Conservation (phyloP, 2,329 filamentous ascomycete species). For the Trematosphaeria pertusa region DNA sequence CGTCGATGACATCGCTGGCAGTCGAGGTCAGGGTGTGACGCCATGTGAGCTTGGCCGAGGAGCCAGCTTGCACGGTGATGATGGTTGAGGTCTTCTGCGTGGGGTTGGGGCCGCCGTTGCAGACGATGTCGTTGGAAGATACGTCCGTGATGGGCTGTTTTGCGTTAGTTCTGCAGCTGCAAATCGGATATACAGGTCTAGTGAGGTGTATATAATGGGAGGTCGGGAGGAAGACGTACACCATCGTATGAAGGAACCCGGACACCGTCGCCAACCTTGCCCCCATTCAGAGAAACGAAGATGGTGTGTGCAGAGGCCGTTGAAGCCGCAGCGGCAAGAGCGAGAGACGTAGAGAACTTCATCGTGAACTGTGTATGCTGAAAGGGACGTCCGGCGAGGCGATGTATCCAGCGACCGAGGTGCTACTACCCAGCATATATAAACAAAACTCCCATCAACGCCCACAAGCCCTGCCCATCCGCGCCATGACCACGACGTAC, state of each 20-base stretch:
- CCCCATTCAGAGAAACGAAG: conserved; percentile 57
- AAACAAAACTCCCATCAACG: too few species aligned
- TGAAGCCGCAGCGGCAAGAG: conserved; percentile 36
- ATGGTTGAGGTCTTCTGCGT: conserved; percentile 37
- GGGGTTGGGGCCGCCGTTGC: conserved; percentile 65
- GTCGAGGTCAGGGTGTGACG: conserved; percentile 61
- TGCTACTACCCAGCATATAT: not conserved
- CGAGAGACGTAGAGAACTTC: conserved; percentile 36
- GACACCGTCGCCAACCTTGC: conserved; percentile 58
- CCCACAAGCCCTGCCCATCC: too few species aligned
- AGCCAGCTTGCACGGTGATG: conserved; percentile 54
- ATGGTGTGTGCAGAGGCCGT: conserved; percentile 58
- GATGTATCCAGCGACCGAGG: not conserved
- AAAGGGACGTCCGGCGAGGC: too few species aligned
- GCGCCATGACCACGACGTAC: too few species aligned
- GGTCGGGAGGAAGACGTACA: conserved; percentile 7
- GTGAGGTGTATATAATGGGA: too few species aligned
- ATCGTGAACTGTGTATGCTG: conserved; percentile 18
- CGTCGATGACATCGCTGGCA: conserved; percentile 62
- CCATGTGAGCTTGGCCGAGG: conserved; percentile 62
- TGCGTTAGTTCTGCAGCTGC: conserved; percentile 39
- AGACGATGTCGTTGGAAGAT: conserved; percentile 61
- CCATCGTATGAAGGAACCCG: conserved; percentile 54
- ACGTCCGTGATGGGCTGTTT: conserved; percentile 61
- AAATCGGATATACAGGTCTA: too few species aligned